phyloP scores from a whole-genome alignment of 768 basidiomycete genomes.

The Lentinula aciculospora region DNA sequence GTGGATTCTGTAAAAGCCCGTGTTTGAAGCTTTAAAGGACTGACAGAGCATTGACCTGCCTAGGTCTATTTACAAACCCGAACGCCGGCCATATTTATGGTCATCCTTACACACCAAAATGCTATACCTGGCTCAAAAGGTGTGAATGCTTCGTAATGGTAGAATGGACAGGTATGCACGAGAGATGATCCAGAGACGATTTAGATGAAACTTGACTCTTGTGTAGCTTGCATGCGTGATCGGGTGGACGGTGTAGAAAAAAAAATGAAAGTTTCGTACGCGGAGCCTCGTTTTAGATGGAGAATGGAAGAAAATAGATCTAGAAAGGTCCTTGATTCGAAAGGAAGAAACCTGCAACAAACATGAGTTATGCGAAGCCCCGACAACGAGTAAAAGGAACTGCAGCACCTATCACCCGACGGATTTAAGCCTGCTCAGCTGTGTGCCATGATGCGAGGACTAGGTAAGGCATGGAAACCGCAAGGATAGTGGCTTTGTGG shows the following conservation, averaged over 20 bases:
- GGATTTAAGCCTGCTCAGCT: background rate
- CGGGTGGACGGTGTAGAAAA: background rate
- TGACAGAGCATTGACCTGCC: background rate
- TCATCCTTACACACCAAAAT: background rate
- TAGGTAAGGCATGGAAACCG: background rate
- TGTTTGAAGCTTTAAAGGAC: background rate
- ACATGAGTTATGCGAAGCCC: background rate
- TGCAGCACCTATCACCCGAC: background rate
- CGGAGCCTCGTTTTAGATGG: background rate
- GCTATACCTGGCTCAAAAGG: background rate
- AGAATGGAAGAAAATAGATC: background rate
- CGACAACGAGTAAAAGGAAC: background rate
- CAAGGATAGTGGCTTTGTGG: background rate
- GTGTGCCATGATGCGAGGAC: too few species aligned
- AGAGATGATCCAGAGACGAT: background rate
- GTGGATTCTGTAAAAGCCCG: background rate
- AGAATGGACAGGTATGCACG: background rate
- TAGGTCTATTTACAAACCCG: too few species aligned
- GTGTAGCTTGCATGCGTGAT: background rate
- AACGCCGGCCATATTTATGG: too few species aligned
- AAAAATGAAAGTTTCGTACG: background rate
- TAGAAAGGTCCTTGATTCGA: background rate
- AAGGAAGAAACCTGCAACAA: background rate
- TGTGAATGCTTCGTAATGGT: background rate
- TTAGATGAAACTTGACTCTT: too few species aligned